phyloP scores from a whole-genome alignment of 352 stramenopile species.

The Phytopythium vexans region DNA sequence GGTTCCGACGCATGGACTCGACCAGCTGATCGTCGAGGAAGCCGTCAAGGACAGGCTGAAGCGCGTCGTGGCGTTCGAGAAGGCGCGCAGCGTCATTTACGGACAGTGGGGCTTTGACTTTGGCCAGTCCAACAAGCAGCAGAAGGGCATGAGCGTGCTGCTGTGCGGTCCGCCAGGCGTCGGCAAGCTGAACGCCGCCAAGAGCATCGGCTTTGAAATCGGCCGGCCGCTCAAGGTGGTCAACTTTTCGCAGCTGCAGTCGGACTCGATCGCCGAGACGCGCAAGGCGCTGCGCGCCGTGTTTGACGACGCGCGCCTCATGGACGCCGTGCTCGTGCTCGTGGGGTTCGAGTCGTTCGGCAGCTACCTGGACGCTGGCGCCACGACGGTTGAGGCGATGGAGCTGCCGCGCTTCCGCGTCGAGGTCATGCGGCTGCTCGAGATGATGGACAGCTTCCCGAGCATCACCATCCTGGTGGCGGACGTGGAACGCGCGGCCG shows the following conservation, averaged over 20 bases:
- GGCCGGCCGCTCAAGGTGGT: conserved; percentile 80
- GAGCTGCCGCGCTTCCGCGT: conserved; percentile 68
- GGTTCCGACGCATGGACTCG: conserved; percentile 68
- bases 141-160: conserved; percentile 79
- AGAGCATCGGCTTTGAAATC: conserved; percentile 83
- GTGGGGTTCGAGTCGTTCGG: conserved; percentile 88
- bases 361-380: conserved; percentile 59
- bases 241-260: conserved; percentile 70
- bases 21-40: conserved; percentile 69
- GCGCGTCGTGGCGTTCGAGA: conserved; percentile 79
- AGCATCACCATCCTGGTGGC: conserved; percentile 78
- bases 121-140: conserved; percentile 74
- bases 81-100: conserved; percentile 83
- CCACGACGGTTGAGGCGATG: conserved; percentile 47
- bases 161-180: conserved; percentile 68
- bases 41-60: conserved; percentile 63
- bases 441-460: conserved; percentile 76
- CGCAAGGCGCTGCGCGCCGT: conserved; percentile 71
- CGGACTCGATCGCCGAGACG: conserved; percentile 71
- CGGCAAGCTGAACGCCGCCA: conserved; percentile 73
- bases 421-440: conserved; percentile 72
- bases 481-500: conserved; percentile 50
- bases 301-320: conserved; percentile 85
- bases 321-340: conserved; percentile 84
- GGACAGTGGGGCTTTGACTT: conserved; percentile 86